Evolutionary conservation across 257 asterid species (phyloP), one percentile per base, ranked within the genome.

Genomic region (Salvia hispanica): DNA sequence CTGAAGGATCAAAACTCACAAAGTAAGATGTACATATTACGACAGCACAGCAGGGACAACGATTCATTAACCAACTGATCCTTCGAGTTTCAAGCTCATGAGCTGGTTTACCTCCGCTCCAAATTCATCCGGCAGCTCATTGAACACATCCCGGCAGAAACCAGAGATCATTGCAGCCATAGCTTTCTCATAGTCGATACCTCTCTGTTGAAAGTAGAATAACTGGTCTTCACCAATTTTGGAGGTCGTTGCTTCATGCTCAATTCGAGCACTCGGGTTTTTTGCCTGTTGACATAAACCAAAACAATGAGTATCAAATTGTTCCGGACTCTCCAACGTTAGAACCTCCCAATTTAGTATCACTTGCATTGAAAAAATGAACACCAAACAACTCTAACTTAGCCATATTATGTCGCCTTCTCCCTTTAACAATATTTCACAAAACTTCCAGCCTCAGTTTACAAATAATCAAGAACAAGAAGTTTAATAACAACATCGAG

Each of bases 111-210:
- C 97, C 81, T 92, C 98, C 4, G 97, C 91, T 31, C 98, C 97
- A 61, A 92, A 90, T 80, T 92, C 98, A 64, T 86, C 87, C 0
- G 98, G 97, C 1, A 92, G 96, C 68, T 92, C 95, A 47, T 87
- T 90, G 82, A 92, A 92, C 12, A 92, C 98, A 37, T 92, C 98
- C 57, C 81, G 43, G 66, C 98, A 92, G 74, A 92, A 92, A 64
- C 98, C 97, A 50, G 98, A 92, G 9, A 92, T 88, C 98, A 92
- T 92, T 55, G 96, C 90, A n/a, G 97, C 95, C 97, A 90, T 92
- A 21, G 97, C 98, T 80, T 83, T 86, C 80, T 92, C 98, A 1
- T 85, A 88, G 81, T 92, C 96, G 1, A 92, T 86, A 46, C 98
- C 98, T 73, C 97, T 92, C 68, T 90, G 98, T 69, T 81, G 98